Conservation (phyloP, 306 rosid genomes). For the Prunus mira region DNA sequence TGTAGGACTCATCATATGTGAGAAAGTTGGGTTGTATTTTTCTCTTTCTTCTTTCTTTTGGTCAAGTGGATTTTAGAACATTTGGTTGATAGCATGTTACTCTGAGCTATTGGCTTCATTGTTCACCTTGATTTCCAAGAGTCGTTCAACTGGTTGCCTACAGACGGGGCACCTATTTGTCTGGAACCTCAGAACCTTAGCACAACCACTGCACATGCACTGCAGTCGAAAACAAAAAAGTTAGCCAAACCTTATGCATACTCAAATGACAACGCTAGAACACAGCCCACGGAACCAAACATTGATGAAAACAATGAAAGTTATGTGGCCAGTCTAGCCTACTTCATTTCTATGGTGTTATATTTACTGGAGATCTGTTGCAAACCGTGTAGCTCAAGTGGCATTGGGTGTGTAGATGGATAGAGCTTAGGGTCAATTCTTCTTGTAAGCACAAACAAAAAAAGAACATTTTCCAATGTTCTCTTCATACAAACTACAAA, state of each 20-base stretch:
- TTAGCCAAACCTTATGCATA: background rate
- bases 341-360: background rate
- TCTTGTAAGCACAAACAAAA: background rate
- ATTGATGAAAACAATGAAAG: background rate
- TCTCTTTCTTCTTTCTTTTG: background rate
- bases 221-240: constrained; percentile 12
- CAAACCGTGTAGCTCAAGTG: background rate
- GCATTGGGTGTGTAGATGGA: background rate
- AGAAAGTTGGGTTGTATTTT: background rate
- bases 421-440: background rate
- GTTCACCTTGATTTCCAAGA: constrained; percentile 39
- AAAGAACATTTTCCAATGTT: background rate
- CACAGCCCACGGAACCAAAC: background rate
- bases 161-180: constrained; percentile 46
- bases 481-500: background rate
- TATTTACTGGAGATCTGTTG: background rate
- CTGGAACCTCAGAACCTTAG: constrained; percentile 42
- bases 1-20: background rate
- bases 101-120: constrained; percentile 23
- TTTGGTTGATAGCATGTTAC: background rate
- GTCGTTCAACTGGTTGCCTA: constrained; percentile 44
- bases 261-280: background rate
- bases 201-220: constrained; percentile 58
- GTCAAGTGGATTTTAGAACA: background rate
- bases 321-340: background rate